Base-by-base conservation (phyloP, 2,329 filamentous ascomycete species). In the Hypoxylon sp. region DNA sequence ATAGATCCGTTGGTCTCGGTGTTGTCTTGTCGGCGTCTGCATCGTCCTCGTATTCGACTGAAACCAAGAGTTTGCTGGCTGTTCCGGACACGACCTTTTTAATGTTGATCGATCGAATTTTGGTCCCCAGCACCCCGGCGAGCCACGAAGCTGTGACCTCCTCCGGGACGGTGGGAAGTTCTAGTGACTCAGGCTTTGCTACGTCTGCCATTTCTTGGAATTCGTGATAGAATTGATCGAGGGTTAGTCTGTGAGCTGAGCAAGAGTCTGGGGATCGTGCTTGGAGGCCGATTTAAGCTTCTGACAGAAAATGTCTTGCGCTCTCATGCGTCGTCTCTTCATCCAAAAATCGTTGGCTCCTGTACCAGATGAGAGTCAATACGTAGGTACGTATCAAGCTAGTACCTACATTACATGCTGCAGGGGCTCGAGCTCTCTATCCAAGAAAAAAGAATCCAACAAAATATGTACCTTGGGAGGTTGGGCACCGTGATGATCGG, bases 131-230 rank as follows among this genome's bases (percentile, higher is more conserved):
- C 7, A 64, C 46, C 17, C 36, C 44, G 8, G 57, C 48, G 8
- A 64, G 60, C 64, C 62, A 66, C 9, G 55, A 53, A 11, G 59
- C 55, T 8, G 62, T 64, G 21, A 66, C 44, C 21, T 65, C 60
- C 15, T 58, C 50, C 4, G 53, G 19, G n/a, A 61, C 21, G 2
- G 42, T 30, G 13, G 61, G 63, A 1, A 65, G 50, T n/a, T 30
- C 26, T 12, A 15, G 11, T n/a, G 3, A 2, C 27, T 32, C 17
- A 19, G 38, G 5, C n/a, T n/a, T n/a, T 27, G 21, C 21, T 44
- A 15, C 23, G 19, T 42, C 31, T 15, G 30, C 25, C 46, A 49
- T 49, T 35, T 42, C 29, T n/a, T 23, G 3, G 6, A 36, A 16
- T 32, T 30, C 17, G 12, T 9, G 29, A 9, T 42, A 19, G 32